Evolutionary conservation across 306 rosid genomes (phyloP), one percentile per base, ranked within the genome.

Genomic region (Medicago arabica): DNA sequence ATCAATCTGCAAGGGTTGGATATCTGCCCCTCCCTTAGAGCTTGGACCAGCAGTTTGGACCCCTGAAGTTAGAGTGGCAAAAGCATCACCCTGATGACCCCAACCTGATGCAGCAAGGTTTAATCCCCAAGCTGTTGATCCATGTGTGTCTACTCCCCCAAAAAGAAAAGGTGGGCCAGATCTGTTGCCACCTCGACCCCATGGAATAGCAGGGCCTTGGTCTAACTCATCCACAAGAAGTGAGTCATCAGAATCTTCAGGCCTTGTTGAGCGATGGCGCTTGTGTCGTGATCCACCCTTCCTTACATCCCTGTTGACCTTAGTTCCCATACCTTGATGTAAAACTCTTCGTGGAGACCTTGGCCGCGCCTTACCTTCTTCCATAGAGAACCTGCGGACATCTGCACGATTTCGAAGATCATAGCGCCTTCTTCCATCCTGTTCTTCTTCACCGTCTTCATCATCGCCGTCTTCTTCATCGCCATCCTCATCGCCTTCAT

Each of bases 1-100:
- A 83, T 95, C 99, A 80, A 95, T 89, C 91, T 95, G 99, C 67
- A 92, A 81, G 61, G 99, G 99, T 82, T 95, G 97, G 61, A 95
- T 95, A 76, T 95, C 99, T 31, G 99, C 99, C 76, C 99, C 99
- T 66, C 99, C 99, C 82, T 95, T 95, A 49, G 99, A 95, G 84
- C 99, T 95, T 19, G 99, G 99, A 81, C 99, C 99, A 36, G 99
- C 99, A 69, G 97, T 92, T 82, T 95, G 99, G 88, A 94, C 79
- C 79, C 98, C 98, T 75, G 98, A 86, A n/a, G 95, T 86, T 80
- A 90, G 78, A 47, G 90, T 40, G 23, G 97, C 80, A 76, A 95
- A 85, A 64, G 96, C 89, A 85, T 95, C 99, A 51, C 88, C 89
- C 84, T 95, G 99, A 85, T 95, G 99, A 82, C 93, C 97, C 99